Conservation (phyloP, 257 asterid species). For the Anisodus acutangulus region DNA sequence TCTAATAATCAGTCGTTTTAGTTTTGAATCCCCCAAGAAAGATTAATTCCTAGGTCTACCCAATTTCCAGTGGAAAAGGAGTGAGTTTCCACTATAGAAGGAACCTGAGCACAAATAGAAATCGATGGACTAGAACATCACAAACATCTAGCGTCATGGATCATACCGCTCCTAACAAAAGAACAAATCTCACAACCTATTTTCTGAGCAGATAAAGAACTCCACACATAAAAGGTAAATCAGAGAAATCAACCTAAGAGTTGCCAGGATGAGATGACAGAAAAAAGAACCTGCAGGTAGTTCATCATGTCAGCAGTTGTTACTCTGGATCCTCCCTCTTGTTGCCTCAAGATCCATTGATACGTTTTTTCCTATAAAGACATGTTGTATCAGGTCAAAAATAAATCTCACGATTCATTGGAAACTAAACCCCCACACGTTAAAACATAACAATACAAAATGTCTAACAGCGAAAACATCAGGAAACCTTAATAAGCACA, state of each 20-base stretch:
- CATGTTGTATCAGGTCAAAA: background rate
- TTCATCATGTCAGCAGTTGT: conserved; percentile 45
- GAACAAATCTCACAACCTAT: conserved; percentile 12
- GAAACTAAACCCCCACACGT: background rate
- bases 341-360: conserved; percentile 55
- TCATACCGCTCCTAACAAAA: background rate
- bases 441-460: conserved; percentile 11
- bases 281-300: conserved; percentile 46
- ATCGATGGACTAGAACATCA: background rate
- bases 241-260: background rate
- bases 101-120: background rate
- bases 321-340: conserved; percentile 55
- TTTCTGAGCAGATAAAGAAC: conserved; percentile 15
- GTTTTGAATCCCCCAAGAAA: conserved; percentile 15
- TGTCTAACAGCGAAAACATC: background rate
- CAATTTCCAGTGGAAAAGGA: background rate
- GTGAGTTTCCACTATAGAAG: background rate
- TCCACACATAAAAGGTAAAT: background rate
- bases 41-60: background rate
- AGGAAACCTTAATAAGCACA: background rate
- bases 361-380: conserved; percentile 51
- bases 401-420: background rate
- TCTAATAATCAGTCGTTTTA: background rate
- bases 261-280: too few species aligned
- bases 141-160: conserved; percentile 19